Evolutionary conservation across 2,329 filamentous ascomycete genomes (phyloP), one percentile per base, ranked within the genome.

Genomic region (Mycosphaerella sp.): DNA sequence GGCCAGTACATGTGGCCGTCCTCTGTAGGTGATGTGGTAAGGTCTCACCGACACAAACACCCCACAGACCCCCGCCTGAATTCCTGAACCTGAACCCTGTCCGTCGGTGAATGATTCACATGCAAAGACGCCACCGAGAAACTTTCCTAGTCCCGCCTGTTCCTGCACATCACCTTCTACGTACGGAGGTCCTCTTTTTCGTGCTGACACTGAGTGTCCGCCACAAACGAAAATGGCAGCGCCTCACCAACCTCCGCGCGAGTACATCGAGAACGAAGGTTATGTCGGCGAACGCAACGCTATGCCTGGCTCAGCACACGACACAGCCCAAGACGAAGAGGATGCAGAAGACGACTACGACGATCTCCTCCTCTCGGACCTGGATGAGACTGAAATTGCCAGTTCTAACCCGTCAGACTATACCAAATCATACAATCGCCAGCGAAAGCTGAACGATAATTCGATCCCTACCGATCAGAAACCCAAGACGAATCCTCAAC

Each of bases 381-480:
- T 80, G 18, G 75, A 75, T 49, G 67, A 68, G 17, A 58, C 62
- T 7, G 76, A 79, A 25, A 73, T 82, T 43, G 73, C 74, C 6
- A 75, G 80, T 0, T 76, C 73, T 1, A 80, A 82, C 54, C 73
- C 78, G 0, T 63, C 79, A 35, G 87, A 95, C 68, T 79, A 89
- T 50, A 89, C 88, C 34, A 93, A 94, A 71, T 83, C 85, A 6
- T 93, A 93, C 75, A 95, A 95, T 68, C 85, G 89, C 55, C 88
- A 94, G 67, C 79, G 82, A 53, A 83, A 83, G 64, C 70, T 86
- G 50, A 81, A 82, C 64, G 79, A 82, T 61, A 62, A 68, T 14
- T 70, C 68, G 30, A 70, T 74, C 47, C 73, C 72, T 36, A 67
- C 68, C 57, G 73, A 74, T 55, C 75, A 80, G 42, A 77, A 81